Evolutionary conservation across 345 rosid genomes (phyloP).

Genomic region (Lepidium africanum): DNA sequence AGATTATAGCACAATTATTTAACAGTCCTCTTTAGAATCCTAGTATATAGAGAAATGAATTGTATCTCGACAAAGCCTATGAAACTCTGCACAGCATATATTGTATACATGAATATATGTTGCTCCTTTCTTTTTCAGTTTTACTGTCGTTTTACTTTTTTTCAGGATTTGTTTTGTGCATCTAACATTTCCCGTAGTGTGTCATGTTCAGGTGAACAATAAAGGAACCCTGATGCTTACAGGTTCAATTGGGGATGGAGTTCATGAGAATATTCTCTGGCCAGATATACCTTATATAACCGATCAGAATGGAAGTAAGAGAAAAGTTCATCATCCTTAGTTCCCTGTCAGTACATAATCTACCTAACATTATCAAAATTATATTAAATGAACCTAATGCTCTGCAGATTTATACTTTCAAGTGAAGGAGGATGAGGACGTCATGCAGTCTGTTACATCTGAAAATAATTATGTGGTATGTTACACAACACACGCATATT

Average conservation of each 20-base stretch:
- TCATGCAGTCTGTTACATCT: slow-evolving; percentile 55
- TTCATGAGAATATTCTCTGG: slow-evolving; percentile 73
- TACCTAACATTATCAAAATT: not conserved
- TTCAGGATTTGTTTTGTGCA: slow-evolving; percentile 14
- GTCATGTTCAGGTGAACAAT: slow-evolving; percentile 69
- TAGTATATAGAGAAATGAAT: not conserved
- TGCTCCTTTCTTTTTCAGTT: not conserved
- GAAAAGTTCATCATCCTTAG: not conserved
- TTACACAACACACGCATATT: slow-evolving; percentile 2
- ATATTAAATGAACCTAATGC: slow-evolving; percentile 10
- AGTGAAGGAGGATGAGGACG: slow-evolving; percentile 78
- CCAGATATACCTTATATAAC: slow-evolving; percentile 80
- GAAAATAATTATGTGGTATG: slow-evolving; percentile 77
- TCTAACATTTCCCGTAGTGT: slow-evolving; percentile 52
- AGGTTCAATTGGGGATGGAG: slow-evolving; percentile 46
- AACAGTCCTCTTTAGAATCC: not conserved
- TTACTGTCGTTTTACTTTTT: not conserved
- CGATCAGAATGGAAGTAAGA: slow-evolving; percentile 82
- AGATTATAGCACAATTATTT: too few species aligned
- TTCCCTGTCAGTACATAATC: not conserved
- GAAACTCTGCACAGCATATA: not conserved
- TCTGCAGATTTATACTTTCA: slow-evolving; percentile 75
- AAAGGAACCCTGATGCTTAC: slow-evolving; percentile 77
- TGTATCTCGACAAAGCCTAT: not conserved
- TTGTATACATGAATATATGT: not conserved